A percentile compares a stretch with the other conserved stretches of the same genome.
phyloP scores from a whole-genome alignment of 139 green algal species.

The Raphidocelis subcapitata region DNA sequence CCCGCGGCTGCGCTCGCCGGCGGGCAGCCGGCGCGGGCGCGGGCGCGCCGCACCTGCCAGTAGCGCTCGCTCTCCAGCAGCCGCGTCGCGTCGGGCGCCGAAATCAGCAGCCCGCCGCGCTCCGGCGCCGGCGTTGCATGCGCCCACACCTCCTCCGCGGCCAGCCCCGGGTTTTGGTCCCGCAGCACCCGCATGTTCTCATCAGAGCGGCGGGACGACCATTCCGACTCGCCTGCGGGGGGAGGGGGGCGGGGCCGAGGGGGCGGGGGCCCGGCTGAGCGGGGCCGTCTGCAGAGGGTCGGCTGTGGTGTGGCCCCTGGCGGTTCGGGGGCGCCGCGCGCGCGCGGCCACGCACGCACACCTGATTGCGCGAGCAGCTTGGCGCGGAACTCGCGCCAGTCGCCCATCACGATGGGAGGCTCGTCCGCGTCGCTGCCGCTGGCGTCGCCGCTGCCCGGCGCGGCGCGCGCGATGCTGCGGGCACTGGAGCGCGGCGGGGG shows the following conservation, averaged over 20 bases:
- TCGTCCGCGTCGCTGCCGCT: too few relatives aligned
- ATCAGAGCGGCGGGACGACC: conserved; percentile 17
- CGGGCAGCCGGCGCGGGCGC: neutral
- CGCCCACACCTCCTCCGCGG: conserved; percentile 51
- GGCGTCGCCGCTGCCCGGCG: too few relatives aligned
- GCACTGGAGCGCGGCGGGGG: too few relatives aligned
- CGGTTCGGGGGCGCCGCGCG: neutral
- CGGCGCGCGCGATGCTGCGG: too few relatives aligned
- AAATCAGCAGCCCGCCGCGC: conserved; percentile 55
- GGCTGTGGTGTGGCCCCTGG: neutral
- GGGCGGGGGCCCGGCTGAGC: neutral
- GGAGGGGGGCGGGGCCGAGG: neutral
- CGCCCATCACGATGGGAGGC: neutral
- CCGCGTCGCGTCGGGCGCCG: conserved; percentile 25
- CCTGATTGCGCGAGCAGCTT: conserved; percentile 33
- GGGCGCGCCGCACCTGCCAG: conserved; percentile 34
- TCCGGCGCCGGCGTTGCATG: conserved; percentile 41
- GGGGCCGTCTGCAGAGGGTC: too few relatives aligned
- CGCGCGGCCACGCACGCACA: too few relatives aligned
- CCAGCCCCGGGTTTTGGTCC: conserved; percentile 39
- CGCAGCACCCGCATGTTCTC: conserved; percentile 40
- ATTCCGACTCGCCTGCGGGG: conserved; percentile 1
- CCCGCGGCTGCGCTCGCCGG: too few relatives aligned
- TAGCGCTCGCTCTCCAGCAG: conserved; percentile 24
- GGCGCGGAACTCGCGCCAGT: conserved; percentile 40